Evolutionary conservation across 495 filamentous ascomycete species (phyloP).

Genomic region (Tuber microsphaerosporum): DNA sequence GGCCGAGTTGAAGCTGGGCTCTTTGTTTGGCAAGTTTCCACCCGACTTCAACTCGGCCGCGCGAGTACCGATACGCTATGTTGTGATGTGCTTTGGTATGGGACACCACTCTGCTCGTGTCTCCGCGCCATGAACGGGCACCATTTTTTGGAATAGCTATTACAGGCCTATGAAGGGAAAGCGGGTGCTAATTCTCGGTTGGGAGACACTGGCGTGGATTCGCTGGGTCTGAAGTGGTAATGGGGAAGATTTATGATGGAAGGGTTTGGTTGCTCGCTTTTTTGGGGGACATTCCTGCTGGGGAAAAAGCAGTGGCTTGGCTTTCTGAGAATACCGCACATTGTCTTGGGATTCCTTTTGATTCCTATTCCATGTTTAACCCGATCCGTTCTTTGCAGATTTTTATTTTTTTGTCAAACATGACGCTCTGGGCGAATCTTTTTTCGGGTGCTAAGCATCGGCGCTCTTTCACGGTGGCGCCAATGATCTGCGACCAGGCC

Average conservation of each 20-base stretch:
- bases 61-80: neutral
- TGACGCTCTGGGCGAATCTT: constrained; percentile 3
- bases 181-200: neutral
- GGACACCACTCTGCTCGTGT: neutral
- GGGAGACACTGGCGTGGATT: neutral
- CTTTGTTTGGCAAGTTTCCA: neutral
- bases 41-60: neutral
- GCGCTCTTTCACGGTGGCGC: constrained; percentile 12
- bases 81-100: neutral
- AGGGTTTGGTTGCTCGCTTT: neutral
- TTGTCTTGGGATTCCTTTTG: constrained; percentile 2
- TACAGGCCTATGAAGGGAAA: neutral
- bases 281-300: constrained; percentile 17
- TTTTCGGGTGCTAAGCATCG: neutral
- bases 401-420: neutral
- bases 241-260: neutral
- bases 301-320: constrained; percentile 10
- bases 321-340: neutral
- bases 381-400: neutral
- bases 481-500: constrained; percentile 32
- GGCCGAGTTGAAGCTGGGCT: neutral
- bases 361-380: neutral
- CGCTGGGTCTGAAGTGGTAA: neutral
- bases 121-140: neutral
- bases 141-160: neutral